phyloP scores from a whole-genome alignment of 2,329 filamentous ascomycete species.

The Leptographium lundbergii region DNA sequence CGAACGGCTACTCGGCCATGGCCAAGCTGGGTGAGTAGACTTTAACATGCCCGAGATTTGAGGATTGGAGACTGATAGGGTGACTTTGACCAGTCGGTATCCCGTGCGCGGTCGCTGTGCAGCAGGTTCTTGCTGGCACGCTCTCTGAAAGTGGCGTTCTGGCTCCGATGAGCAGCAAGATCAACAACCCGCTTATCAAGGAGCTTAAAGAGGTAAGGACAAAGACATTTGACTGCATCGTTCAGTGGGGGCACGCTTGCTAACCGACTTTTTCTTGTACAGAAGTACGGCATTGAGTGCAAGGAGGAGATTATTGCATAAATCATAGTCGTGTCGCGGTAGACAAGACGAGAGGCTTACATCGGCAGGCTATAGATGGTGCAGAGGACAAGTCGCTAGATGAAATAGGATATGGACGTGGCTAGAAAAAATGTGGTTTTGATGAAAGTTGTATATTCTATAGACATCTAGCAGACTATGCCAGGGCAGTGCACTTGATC shows the following conservation, averaged over 20 bases:
- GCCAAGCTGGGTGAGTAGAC: slow-evolving; percentile 45
- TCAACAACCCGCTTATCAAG: slow-evolving; percentile 59
- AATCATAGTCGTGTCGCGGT: not conserved
- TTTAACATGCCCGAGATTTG: not conserved
- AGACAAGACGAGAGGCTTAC: not conserved
- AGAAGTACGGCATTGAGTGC: slow-evolving; percentile 11
- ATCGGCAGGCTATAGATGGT: not conserved
- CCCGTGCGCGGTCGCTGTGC: slow-evolving; percentile 46
- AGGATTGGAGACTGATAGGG: not conserved
- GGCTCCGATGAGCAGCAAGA: slow-evolving; percentile 52
- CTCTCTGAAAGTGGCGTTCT: slow-evolving; percentile 52
- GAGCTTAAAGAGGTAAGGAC: slow-evolving; percentile 62
- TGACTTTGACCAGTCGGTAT: slow-evolving; percentile 42
- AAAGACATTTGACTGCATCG: not conserved
- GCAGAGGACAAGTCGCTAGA: not conserved
- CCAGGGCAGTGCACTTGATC: slow-evolving; percentile 67
- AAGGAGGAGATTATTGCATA: slow-evolving; percentile 13
- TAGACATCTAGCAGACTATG: not conserved
- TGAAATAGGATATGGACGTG: not conserved
- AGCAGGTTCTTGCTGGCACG: slow-evolving; percentile 52
- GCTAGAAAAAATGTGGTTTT: not conserved
- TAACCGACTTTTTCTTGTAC: not conserved
- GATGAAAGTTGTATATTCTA: not conserved
- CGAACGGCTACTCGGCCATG: slow-evolving; percentile 69
- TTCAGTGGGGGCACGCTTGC: slow-evolving; percentile 21